phyloP scores from a whole-genome alignment of 192 early-diverging fungal species.

The Spinellus fusiger region DNA sequence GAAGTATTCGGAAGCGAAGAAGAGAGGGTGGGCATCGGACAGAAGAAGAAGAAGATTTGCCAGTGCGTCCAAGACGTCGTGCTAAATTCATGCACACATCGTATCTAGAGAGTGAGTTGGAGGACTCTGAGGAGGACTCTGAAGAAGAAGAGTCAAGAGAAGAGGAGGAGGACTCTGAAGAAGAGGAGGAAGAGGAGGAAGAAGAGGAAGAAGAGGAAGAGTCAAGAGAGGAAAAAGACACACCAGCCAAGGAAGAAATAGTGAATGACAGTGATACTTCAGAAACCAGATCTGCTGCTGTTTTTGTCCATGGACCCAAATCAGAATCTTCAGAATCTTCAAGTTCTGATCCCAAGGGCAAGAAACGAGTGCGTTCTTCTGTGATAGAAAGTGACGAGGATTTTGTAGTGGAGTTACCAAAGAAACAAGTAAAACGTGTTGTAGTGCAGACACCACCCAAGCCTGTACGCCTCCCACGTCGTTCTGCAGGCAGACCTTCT shows the following conservation, averaged over 20 bases:
- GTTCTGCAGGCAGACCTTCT: not conserved
- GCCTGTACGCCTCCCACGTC: not conserved
- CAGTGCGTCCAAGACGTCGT: conserved; percentile 12
- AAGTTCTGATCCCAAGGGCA: conserved; percentile 13
- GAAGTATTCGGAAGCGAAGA: conserved; percentile 22
- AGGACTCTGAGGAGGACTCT: conserved; percentile 1
- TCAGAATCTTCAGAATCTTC: not conserved
- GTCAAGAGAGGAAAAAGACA: not conserved
- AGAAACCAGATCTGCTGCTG: conserved; percentile 1
- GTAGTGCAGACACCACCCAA: not conserved
- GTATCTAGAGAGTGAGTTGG: conserved; percentile 20
- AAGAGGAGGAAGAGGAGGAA: conserved; percentile 1
- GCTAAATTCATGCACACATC: not conserved
- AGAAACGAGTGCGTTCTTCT: conserved; percentile 8
- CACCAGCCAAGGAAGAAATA: not conserved
- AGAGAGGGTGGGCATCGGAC: not conserved
- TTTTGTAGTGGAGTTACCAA: not conserved
- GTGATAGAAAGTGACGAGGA: conserved; percentile 8
- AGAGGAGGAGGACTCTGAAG: not conserved
- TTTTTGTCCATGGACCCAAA: not conserved
- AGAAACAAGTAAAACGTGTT: not conserved
- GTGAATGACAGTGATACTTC: conserved; percentile 5
- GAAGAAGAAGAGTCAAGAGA: not conserved
- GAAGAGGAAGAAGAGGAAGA: not conserved
- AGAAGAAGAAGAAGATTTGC: conserved; percentile 19